Evolutionary conservation across 2,329 filamentous ascomycete species (phyloP).

Genomic region (Aschersonia sp.): DNA sequence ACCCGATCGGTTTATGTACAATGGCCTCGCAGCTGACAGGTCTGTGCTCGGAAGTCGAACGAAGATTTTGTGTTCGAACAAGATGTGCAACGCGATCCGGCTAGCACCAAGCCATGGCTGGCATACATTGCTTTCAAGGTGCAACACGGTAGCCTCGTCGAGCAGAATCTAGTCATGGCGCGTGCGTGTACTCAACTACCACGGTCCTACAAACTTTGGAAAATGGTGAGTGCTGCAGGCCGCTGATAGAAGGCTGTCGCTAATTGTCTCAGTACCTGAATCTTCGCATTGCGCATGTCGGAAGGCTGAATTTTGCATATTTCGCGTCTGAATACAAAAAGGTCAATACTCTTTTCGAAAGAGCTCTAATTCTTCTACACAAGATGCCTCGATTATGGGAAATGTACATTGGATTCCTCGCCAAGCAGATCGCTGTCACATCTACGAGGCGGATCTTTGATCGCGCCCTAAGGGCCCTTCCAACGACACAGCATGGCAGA

Average conservation of each 20-base stretch:
- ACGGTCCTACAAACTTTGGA: constrained; percentile 96
- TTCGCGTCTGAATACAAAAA: constrained; percentile 76
- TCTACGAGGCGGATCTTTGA: constrained; percentile 80
- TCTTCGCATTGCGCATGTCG: constrained; percentile 68
- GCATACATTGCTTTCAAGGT: constrained; percentile 85
- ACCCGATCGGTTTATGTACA: neutral
- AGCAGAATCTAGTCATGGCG: constrained; percentile 81
- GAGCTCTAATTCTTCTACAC: constrained; percentile 82
- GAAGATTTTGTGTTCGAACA: constrained; percentile 95
- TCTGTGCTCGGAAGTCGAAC: constrained; percentile 39
- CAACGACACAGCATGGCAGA: constrained; percentile 86
- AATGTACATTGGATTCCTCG: constrained; percentile 84
- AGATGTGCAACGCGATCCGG: constrained; percentile 74
- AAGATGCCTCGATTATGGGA: constrained; percentile 99
- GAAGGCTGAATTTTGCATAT: constrained; percentile 67
- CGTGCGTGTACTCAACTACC: constrained; percentile 81
- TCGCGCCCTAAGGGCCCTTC: constrained; percentile 76
- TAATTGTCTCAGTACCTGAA: constrained; percentile 53
- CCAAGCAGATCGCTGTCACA: constrained; percentile 84
- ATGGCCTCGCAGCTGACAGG: neutral
- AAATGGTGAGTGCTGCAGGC: constrained; percentile 47
- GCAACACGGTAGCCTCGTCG: constrained; percentile 68
- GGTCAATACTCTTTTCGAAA: constrained; percentile 88
- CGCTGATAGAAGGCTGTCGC: constrained; percentile 1
- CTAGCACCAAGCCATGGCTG: constrained; percentile 86